A percentile compares a stretch with the other conserved stretches of the same genome.
Conservation (phyloP, 371 early-diverging fungal genomes). For the Circinella minor region DNA sequence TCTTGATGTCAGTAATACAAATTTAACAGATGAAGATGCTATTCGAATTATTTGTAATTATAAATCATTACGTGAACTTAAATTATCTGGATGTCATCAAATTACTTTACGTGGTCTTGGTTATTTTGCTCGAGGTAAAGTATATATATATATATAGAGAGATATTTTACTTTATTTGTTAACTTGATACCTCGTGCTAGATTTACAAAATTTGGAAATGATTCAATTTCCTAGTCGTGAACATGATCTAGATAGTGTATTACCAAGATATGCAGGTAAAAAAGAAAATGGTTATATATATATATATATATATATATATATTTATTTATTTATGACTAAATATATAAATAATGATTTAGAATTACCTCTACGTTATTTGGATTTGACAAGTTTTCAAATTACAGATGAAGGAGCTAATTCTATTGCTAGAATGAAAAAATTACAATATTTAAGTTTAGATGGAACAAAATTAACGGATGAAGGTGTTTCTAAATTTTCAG, state of each 20-base stretch:
- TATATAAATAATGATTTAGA: too few relatives aligned
- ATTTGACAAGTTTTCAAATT: slow-evolving; percentile 37
- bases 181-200: slow-evolving; percentile 18
- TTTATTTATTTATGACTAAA: too few relatives aligned
- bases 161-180: not conserved
- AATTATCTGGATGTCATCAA: slow-evolving; percentile 32
- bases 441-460: slow-evolving; percentile 37
- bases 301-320: too few relatives aligned
- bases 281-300: too few relatives aligned
- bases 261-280: slow-evolving; percentile 39
- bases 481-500: slow-evolving; percentile 31
- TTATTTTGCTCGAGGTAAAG: slow-evolving; percentile 36
- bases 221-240: slow-evolving; percentile 45
- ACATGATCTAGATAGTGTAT: slow-evolving; percentile 38
- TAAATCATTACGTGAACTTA: slow-evolving; percentile 31
- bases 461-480: slow-evolving; percentile 49
- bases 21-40: slow-evolving; percentile 31
- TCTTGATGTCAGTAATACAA: slow-evolving; percentile 37
- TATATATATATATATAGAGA: not conserved
- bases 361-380: slow-evolving; percentile 35
- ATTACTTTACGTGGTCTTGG: slow-evolving; percentile 31
- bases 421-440: slow-evolving; percentile 36
- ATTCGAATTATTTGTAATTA: slow-evolving; percentile 27
- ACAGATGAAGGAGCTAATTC: slow-evolving; percentile 38
- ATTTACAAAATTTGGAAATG: slow-evolving; percentile 26